phyloP scores from a whole-genome alignment of 2,329 filamentous ascomycete genomes.

The Ceratocystis albifundus region DNA sequence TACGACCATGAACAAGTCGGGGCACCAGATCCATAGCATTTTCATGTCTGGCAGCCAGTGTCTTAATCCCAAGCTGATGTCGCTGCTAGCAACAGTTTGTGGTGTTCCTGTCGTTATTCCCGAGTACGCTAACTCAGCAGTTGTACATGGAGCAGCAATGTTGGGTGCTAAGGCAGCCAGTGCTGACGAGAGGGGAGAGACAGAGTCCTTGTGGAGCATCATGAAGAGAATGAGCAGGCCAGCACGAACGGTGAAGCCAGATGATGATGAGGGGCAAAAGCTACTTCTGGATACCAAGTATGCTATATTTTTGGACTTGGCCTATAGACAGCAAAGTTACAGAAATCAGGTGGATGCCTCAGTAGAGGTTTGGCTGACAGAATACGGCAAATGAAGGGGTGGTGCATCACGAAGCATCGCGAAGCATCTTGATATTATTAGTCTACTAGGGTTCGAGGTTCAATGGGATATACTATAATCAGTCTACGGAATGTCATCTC shows the following conservation, averaged over 20 bases:
- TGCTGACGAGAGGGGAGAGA: slow-evolving; percentile 52
- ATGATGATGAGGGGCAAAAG: slow-evolving; percentile 60
- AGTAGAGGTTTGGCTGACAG: slow-evolving; percentile 26
- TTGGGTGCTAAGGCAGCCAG: slow-evolving; percentile 93
- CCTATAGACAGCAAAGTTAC: slow-evolving; percentile 71
- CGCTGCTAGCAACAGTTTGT: slow-evolving; percentile 79
- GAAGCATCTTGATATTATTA: background rate
- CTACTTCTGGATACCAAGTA: slow-evolving; percentile 79
- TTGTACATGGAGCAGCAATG: slow-evolving; percentile 98
- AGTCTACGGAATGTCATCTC: too few relatives aligned
- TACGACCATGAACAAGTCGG: slow-evolving; percentile 80
- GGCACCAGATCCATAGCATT: slow-evolving; percentile 79
- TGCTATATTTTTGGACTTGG: slow-evolving; percentile 89
- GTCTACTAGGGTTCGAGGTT: background rate
- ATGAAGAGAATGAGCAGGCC: slow-evolving; percentile 98
- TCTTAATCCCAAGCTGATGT: slow-evolving; percentile 87
- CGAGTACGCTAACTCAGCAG: slow-evolving; percentile 84
- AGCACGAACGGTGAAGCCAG: slow-evolving; percentile 69
- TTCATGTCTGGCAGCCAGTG: slow-evolving; percentile 99
- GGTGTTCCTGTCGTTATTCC: slow-evolving; percentile 89
- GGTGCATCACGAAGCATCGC: too few relatives aligned
- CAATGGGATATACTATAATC: background rate
- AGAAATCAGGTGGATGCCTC: slow-evolving; percentile 63
- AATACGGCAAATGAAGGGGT: slow-evolving; percentile 19
- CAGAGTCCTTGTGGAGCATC: slow-evolving; percentile 84